Base-by-base conservation (phyloP, 345 rosid genomes). In the Gossypium thurberi region DNA sequence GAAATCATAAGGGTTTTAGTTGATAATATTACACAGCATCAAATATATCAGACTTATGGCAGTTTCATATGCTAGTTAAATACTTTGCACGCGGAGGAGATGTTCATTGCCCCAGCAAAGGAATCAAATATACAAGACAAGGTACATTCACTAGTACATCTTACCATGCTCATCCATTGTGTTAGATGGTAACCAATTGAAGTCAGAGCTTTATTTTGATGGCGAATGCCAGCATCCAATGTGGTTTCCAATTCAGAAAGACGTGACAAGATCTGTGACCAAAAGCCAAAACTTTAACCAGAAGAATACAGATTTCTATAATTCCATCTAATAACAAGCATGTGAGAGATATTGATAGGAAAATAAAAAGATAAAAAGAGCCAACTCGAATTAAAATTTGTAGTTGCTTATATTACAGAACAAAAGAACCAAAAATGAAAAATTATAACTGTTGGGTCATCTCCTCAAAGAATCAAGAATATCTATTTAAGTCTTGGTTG, bases 171-270 rank as follows among this genome's bases (percentile, higher is more conserved):
- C 69, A 85, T 83, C 98, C 98, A 94, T 76, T 88, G 87, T 43
- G 86, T 81, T 65, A 94, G 81, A 71, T 86, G 87, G 73, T 81
- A 84, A 61, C 89, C 97, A 79, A 94, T 79, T 63, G 94, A 86
- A 71, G 82, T 74, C 78, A 92, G 94, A 78, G 88, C 92, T 71
- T 66, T 79, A 79, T 94, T 89, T 74, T 91, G 88, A 70, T 90
- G 98, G 78, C 87, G 90, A 79, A 80, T 85, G 18, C 98, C 98
- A 64, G 92, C 92, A 85, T 89, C 90, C 81, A 92, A 82, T 43
- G 98, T 94, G 83, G 91, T 85, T 82, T 94, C 98, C 82, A 92
- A 77, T 77, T 94, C 98, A 78, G 98, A 92, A 76, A 94, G 97
- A 53, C 86, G 95, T 65, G 92, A 86, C 61, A 86, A 75, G 72